A percentile compares a stretch with the other conserved stretches of the same genome.
phyloP scores from a whole-genome alignment of 2,329 filamentous ascomycete species.

The Leptoxyphium fumago region DNA sequence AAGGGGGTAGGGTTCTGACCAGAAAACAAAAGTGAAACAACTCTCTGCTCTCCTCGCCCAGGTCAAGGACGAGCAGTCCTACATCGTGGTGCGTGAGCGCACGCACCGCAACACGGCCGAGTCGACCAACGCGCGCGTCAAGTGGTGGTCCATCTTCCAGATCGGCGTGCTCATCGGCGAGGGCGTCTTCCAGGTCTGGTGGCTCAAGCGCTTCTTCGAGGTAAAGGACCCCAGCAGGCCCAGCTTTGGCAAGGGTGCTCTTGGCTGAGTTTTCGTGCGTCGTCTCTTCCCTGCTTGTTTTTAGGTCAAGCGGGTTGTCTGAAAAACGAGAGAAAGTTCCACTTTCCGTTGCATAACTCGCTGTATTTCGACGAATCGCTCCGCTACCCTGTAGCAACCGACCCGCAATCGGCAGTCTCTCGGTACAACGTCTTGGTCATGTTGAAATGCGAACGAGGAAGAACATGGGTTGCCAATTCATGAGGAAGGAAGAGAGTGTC shows the following conservation, averaged over 20 bases:
- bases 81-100: conserved; percentile 88
- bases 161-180: conserved; percentile 76
- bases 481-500: too few relatives aligned
- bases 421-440: too few relatives aligned
- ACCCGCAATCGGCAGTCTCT: too few relatives aligned
- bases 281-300: conserved; percentile 3
- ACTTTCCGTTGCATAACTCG: too few relatives aligned
- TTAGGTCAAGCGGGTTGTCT: conserved; percentile 27
- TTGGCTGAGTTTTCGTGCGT: conserved; percentile 13
- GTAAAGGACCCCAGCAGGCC: conserved; percentile 17
- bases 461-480: too few relatives aligned
- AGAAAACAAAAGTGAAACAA: conserved; percentile 52
- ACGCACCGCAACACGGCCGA: conserved; percentile 97
- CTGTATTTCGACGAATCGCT: too few relatives aligned
- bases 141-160: conserved; percentile 99
- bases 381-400: too few relatives aligned
- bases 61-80: conserved; percentile 95
- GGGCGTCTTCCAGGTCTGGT: conserved; percentile 98
- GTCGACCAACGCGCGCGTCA: conserved; percentile 92
- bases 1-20: too few relatives aligned
- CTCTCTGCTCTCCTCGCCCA: conserved; percentile 75
- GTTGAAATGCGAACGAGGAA: too few relatives aligned
- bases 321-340: conserved; percentile 1
- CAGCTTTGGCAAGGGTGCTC: conserved; percentile 14
- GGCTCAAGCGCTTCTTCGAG: conserved; percentile 73